Evolutionary conservation across 2,329 filamentous ascomycete genomes (phyloP), one percentile per base, ranked within the genome.

Genomic region (Dothiorella sarmentorum): DNA sequence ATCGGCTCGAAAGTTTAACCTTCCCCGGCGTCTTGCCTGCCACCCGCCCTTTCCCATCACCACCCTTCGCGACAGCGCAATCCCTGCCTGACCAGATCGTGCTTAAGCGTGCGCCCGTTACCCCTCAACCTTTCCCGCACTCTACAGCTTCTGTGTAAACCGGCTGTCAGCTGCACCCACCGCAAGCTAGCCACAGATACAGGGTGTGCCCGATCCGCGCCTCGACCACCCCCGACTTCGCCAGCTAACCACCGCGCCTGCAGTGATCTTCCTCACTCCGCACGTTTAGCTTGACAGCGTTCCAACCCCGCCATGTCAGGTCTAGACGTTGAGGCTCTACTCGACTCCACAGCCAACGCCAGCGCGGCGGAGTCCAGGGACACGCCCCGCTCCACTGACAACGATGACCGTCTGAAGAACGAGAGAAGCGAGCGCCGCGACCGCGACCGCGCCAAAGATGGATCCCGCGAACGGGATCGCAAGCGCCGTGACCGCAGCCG

Each of bases 251-350:
- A 38, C 26, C 27, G 26, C 33, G 24, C 31, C 53, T 29, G 13
- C 33, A 62, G 61, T 62, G 61, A 62, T 26, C 35, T 27, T 58
- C 52, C 55, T 58, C 52, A 55, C 37, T 52, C 51, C 33, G 44
- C 51, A 57, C 24, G 37, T 58, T 51, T 44, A 38, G 49, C 56
- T 49, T 55, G 57, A 60, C 53, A 58, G 35, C 55, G 31, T 58
- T 55, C 55, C 40, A 58, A 59, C 65, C 60, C 67, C 75, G 78
- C 66, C 66, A 88, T 88, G 85, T 85, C 85, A 45, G 82, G 81
- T 73, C 78, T 87, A 66, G 91, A 96, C 71, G 90, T 97, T 67
- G 92, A 97, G 80, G 90, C 91, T 65, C 83, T 97, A 64, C 85
- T 97, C 66, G 91, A 96, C 75, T 90, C 89, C 53, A 90, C 89